Evolutionary conservation across 2,329 filamentous ascomycete genomes (phyloP).

Genomic region (Phaeomoniella chlamydospora): DNA sequence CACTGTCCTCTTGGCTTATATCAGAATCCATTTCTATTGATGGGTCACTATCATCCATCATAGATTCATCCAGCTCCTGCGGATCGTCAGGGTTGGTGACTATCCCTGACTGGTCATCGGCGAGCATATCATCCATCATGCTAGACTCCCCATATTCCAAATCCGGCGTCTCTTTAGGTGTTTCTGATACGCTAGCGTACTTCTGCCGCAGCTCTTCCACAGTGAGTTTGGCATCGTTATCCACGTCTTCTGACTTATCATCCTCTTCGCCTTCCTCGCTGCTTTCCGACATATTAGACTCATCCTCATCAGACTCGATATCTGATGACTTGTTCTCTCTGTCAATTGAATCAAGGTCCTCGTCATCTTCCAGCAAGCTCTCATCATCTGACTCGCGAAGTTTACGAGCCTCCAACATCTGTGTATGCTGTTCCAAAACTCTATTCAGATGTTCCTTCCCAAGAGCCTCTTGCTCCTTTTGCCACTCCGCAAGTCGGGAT

Average conservation of each 20-base stretch:
- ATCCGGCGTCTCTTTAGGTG: neutral
- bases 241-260: slow-evolving; percentile 22
- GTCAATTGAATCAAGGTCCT: slow-evolving; percentile 12
- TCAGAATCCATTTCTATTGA: slow-evolving; percentile 13
- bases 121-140: too few relatives aligned
- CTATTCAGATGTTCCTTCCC: slow-evolving; percentile 35
- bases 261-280: slow-evolving; percentile 23
- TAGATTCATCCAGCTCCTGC: slow-evolving; percentile 27
- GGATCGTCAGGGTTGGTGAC: slow-evolving; percentile 10
- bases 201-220: slow-evolving; percentile 31
- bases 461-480: slow-evolving; percentile 42
- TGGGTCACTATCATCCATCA: slow-evolving; percentile 30
- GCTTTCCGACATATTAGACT: slow-evolving; percentile 6
- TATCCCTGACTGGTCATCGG: too few relatives aligned
- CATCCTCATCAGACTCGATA: neutral
- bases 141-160: too few relatives aligned
- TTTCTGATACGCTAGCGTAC: slow-evolving; percentile 25
- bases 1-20: neutral
- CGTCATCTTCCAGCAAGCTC: slow-evolving; percentile 18
- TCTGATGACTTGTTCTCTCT: neutral
- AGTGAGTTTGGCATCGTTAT: slow-evolving; percentile 29
- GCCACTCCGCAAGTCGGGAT: slow-evolving; percentile 40
- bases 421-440: slow-evolving; percentile 37
- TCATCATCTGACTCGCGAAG: slow-evolving; percentile 22
- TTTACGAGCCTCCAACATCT: slow-evolving; percentile 50